These are phyloP conservation scores for Keithomyces neogunnii DNA, from an alignment of 2,329 filamentous ascomycete species.

Conservation along the genomic window DNA sequence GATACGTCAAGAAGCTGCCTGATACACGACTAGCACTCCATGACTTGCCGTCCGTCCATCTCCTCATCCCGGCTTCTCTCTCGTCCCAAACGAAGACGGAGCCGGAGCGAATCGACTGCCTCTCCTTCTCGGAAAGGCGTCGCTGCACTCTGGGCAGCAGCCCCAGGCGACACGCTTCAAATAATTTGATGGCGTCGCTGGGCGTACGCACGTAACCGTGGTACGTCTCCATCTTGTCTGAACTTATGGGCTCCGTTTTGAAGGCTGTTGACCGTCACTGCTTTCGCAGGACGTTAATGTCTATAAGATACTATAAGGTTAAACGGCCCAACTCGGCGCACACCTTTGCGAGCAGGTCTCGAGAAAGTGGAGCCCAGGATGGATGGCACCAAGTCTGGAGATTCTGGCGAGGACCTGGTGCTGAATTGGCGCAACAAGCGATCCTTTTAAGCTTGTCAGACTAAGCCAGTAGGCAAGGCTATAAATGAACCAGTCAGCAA, in stretches of 20 bases:
- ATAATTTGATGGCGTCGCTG: constrained; percentile 94
- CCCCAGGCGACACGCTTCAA: constrained; percentile 89
- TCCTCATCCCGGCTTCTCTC: constrained; percentile 91
- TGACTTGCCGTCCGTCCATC: constrained; percentile 98
- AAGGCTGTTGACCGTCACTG: constrained; percentile 10
- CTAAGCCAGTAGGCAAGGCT: neutral
- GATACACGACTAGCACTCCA: constrained; percentile 98
- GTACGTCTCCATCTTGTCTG: constrained; percentile 81
- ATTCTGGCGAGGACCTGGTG: neutral
- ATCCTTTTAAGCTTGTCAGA: neutral
- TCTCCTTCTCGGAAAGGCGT: constrained; percentile 89
- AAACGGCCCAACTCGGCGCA: no score
- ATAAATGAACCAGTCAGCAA: neutral
- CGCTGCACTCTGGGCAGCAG: constrained; percentile 86
- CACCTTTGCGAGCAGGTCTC: neutral
- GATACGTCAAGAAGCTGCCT: constrained; percentile 92
- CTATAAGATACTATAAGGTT: neutral
- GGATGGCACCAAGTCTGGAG: neutral
- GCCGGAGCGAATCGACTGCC: constrained; percentile 89
- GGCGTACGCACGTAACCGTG: constrained; percentile 93
- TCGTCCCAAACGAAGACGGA: constrained; percentile 99
- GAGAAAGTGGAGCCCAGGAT: neutral
- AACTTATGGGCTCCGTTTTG: constrained; percentile 12
- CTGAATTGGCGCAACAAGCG: neutral
- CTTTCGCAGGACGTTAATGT: constrained; percentile 10